These are phyloP conservation scores for Arachnopeziza araneosa DNA, from an alignment of 2,329 filamentous ascomycete genomes.

Conservation along the genomic window DNA sequence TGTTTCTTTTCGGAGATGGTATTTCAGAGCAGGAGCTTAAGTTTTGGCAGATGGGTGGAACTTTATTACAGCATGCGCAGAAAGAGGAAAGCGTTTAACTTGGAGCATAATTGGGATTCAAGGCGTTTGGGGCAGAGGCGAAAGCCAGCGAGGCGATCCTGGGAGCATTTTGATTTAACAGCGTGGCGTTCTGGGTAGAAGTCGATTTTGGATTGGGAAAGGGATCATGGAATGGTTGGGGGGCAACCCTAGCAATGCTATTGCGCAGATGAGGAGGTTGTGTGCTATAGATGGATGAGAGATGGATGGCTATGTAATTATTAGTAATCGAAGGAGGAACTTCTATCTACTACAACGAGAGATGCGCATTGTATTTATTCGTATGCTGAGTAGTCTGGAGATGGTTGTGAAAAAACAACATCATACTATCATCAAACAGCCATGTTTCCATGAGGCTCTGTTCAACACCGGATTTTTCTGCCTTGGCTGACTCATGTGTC, in stretches of 20 bases:
- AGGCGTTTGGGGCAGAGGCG: background rate
- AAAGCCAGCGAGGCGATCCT: background rate
- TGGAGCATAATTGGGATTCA: background rate
- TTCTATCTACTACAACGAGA: no score
- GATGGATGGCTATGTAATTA: background rate
- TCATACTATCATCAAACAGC: no score
- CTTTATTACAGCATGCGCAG: background rate
- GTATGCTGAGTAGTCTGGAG: no score
- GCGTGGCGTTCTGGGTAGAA: background rate
- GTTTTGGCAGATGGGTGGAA: background rate
- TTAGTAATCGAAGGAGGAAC: background rate
- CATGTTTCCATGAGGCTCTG: no score
- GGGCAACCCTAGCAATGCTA: no score
- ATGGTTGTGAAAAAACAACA: no score
- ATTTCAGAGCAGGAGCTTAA: background rate
- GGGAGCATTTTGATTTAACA: background rate
- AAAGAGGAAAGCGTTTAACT: background rate
- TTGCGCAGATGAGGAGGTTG: background rate
- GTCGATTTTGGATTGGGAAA: background rate
- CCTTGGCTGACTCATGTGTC: background rate
- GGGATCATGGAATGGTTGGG: background rate
- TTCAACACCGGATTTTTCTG: no score
- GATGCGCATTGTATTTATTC: no score
- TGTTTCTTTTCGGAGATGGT: background rate
- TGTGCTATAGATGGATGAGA: background rate